Evolutionary conservation across 345 rosid species (phyloP).

Genomic region (Turnera subulata): DNA sequence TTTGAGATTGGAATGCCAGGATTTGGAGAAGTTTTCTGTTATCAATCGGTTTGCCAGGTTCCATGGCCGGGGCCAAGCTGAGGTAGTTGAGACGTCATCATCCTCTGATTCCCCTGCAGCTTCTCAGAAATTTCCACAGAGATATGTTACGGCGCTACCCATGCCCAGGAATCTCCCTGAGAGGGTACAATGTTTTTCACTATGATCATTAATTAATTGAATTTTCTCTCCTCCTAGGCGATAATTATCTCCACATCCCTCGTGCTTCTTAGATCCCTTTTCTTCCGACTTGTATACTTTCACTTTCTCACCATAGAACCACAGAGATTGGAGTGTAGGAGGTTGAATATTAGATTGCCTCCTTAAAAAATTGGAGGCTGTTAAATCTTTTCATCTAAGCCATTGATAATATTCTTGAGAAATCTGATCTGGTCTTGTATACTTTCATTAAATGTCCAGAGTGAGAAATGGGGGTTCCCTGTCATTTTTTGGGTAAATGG

Average conservation of each 20-base stretch:
- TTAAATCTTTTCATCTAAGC: constrained; percentile 38
- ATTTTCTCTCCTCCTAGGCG: constrained; percentile 26
- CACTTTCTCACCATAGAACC: constrained; percentile 26
- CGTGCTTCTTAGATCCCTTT: constrained; percentile 12
- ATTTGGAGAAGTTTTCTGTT: constrained; percentile 70
- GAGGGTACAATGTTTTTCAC: constrained; percentile 83
- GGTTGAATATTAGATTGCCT: constrained; percentile 26
- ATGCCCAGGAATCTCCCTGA: constrained; percentile 88
- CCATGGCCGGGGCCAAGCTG: constrained; percentile 59
- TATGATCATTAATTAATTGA: constrained; percentile 55
- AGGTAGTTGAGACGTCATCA: constrained; percentile 42
- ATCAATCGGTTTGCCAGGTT: constrained; percentile 93
- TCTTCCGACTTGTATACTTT: constrained; percentile 22
- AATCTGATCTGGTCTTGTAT: constrained; percentile 28
- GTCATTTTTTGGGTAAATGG: constrained; percentile 24
- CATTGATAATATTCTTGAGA: constrained; percentile 40
- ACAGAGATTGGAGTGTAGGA: constrained; percentile 26
- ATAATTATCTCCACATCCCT: constrained; percentile 24
- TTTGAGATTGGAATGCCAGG: constrained; percentile 75
- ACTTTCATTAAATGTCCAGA: constrained; percentile 27
- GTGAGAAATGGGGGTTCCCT: constrained; percentile 33
- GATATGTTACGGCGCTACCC: constrained; percentile 82
- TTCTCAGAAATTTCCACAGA: constrained; percentile 55
- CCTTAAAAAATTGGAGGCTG: constrained; percentile 31
- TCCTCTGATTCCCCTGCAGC: constrained; percentile 35